Evolutionary conservation across 2,329 filamentous ascomycete genomes (phyloP), one percentile per base, ranked within the genome.

Genomic region (Nemania abortiva): DNA sequence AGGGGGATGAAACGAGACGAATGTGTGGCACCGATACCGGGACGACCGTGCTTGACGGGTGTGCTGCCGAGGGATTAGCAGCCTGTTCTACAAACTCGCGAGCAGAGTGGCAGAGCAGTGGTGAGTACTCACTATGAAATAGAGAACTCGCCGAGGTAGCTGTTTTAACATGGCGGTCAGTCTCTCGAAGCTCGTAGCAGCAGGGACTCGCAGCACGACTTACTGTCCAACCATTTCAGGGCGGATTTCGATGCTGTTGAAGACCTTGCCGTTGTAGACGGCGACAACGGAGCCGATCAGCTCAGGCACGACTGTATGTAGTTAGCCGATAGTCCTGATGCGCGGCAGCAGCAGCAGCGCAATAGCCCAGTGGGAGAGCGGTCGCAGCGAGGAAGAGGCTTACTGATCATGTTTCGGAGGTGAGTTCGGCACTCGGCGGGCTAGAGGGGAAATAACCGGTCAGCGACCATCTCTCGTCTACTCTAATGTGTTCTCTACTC

Each of bases 191-290:
- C 29, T n/a, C 24, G 37, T 22, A 52, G 31, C 27, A 49, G 20
- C 15, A 3, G n/a, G 20, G 3, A 5, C 20, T 7, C n/a, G n/a
- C n/a, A 34, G 11, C 10, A 98, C 98, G 90, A 70, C 67, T 68
- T 68, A 72, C 70, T 98, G 95, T 84, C 96, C 96, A 86, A 99
- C 96, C 96, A 99, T 99, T 90, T 99, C 96, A 80, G 96, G 96
- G 92, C 98, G 98, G 89, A 99, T 96, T 87, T 99, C 96, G 80
- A 99, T 95, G 90, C 98, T 95, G 92, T 99, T 99, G 93, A 99
- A 99, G 87, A 98, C 95, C 92, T 99, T 99, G 84, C 96, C 96
- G 78, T 94, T 97, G 93, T 99, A 99, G 89, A 99, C 96, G 84
- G 95, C 96, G 81, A 99, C 92, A 81, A 99, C 95, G 86, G 89